These are phyloP conservation scores for Colletotrichum sansevieriae DNA, from an alignment of 2,329 filamentous ascomycete species.

Conservation along the genomic window DNA sequence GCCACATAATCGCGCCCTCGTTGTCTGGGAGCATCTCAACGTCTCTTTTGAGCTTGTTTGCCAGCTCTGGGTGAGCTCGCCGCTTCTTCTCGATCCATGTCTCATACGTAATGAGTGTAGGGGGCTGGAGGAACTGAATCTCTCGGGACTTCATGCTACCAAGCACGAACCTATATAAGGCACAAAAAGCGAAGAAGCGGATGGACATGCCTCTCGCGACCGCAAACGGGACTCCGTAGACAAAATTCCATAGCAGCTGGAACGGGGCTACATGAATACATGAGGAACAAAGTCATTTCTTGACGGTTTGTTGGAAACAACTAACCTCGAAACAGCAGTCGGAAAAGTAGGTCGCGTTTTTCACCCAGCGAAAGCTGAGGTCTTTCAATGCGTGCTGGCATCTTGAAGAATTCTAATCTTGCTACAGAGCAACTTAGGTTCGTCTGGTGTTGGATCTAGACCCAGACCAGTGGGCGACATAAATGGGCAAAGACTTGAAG, in stretches of 20 bases:
- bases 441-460: constrained; percentile 28
- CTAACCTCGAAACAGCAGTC: constrained; percentile 39
- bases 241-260: constrained; percentile 30
- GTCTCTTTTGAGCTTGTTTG: constrained; percentile 12
- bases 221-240: constrained; percentile 38
- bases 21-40: constrained; percentile 27
- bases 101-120: constrained; percentile 44
- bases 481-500: constrained; percentile 9
- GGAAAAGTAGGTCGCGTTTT: constrained; percentile 36
- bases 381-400: constrained; percentile 30
- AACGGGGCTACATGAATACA: constrained; percentile 33
- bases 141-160: constrained; percentile 40
- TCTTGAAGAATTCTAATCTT: not conserved
- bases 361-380: constrained; percentile 44
- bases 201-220: constrained; percentile 40
- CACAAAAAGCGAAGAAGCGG: constrained; percentile 41
- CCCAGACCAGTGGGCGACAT: not conserved
- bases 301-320: constrained; percentile 7
- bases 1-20: constrained; percentile 46
- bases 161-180: constrained; percentile 41
- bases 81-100: constrained; percentile 44
- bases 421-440: not conserved
- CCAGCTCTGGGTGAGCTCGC: constrained; percentile 15
- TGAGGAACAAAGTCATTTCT: too few species aligned
- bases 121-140: constrained; percentile 43